phyloP scores from a whole-genome alignment of 2,329 filamentous ascomycete species.

The Fusarium heterosporum region DNA sequence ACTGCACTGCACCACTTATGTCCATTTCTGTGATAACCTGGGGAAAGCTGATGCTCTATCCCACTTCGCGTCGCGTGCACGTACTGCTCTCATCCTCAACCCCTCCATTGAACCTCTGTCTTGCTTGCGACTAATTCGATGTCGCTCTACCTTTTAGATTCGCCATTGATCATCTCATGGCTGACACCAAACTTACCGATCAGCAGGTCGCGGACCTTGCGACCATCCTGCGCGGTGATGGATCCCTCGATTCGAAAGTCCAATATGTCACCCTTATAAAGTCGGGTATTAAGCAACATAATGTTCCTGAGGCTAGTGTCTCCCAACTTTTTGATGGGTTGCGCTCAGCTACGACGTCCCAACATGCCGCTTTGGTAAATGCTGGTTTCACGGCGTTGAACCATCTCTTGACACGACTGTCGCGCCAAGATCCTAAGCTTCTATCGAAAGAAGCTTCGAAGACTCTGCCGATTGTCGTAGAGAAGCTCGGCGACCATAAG shows the following conservation, averaged over 20 bases:
- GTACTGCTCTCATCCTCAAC: constrained; percentile 5
- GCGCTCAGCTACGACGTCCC: constrained; percentile 78
- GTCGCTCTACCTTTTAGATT: constrained; percentile 29
- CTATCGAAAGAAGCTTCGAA: constrained; percentile 76
- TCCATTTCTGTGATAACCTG: constrained; percentile 32
- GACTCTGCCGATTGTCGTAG: constrained; percentile 80
- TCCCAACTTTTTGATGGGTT: constrained; percentile 84
- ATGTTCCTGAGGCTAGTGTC: constrained; percentile 81
- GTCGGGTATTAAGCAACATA: constrained; percentile 91
- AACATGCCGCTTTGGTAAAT: constrained; percentile 81
- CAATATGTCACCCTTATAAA: constrained; percentile 80
- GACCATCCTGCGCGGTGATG: constrained; percentile 68
- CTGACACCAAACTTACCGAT: constrained; percentile 67
- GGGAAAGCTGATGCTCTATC: constrained; percentile 21
- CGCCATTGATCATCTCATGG: constrained; percentile 54
- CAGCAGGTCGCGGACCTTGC: constrained; percentile 68
- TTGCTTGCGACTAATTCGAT: constrained; percentile 21
- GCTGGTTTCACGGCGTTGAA: constrained; percentile 89
- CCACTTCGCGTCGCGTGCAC: constrained; percentile 34
- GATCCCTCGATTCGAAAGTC: constrained; percentile 76
- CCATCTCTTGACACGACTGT: constrained; percentile 87
- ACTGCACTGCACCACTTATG: constrained; percentile 31
- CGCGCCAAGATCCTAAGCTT: constrained; percentile 83
- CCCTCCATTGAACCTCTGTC: constrained; percentile 12
- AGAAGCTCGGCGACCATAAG: constrained; percentile 88